Conservation (phyloP, 495 filamentous ascomycete genomes). For the Trichocladium uniseriatum region DNA sequence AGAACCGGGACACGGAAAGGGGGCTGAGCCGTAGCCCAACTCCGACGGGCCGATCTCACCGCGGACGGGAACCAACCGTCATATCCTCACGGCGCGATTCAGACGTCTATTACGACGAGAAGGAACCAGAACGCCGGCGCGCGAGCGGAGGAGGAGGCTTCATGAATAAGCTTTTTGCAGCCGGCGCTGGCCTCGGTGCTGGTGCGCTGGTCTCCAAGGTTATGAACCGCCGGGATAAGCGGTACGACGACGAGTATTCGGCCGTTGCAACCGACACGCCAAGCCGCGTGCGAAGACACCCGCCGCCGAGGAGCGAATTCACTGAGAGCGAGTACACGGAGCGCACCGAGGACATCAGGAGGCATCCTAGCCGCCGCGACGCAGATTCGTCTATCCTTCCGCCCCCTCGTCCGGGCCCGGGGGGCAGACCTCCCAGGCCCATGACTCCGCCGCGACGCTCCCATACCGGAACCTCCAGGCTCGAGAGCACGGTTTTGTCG, state of each 20-base stretch:
- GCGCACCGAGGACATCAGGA: slow-evolving; percentile 31
- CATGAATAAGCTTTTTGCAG: slow-evolving; percentile 55
- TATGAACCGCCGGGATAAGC: slow-evolving; percentile 49
- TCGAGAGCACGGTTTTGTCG: slow-evolving; percentile 35
- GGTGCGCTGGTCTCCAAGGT: slow-evolving; percentile 55
- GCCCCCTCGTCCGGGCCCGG: slow-evolving; percentile 29
- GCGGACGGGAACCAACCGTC: slow-evolving; percentile 36
- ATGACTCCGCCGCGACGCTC: slow-evolving; percentile 39
- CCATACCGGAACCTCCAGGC: slow-evolving; percentile 31
- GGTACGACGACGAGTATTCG: slow-evolving; percentile 52
- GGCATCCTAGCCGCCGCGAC: slow-evolving; percentile 25
- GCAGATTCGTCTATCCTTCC: slow-evolving; percentile 30
- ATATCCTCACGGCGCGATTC: slow-evolving; percentile 39
- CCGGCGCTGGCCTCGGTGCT: slow-evolving; percentile 58
- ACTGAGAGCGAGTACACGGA: slow-evolving; percentile 42
- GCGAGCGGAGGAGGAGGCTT: slow-evolving; percentile 40
- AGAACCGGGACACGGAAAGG: slow-evolving; percentile 31
- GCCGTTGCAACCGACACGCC: slow-evolving; percentile 46
- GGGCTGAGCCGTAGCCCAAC: slow-evolving; percentile 28
- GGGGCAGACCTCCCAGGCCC: slow-evolving; percentile 25
- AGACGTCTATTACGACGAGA: slow-evolving; percentile 52
- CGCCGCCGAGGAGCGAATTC: slow-evolving; percentile 25
- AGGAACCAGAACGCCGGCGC: slow-evolving; percentile 39
- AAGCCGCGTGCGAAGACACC: slow-evolving; percentile 28
- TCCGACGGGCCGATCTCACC: slow-evolving; percentile 20